Evolutionary conservation across 805 yeast genomes (phyloP).

Genomic region (Candida suzukii): DNA sequence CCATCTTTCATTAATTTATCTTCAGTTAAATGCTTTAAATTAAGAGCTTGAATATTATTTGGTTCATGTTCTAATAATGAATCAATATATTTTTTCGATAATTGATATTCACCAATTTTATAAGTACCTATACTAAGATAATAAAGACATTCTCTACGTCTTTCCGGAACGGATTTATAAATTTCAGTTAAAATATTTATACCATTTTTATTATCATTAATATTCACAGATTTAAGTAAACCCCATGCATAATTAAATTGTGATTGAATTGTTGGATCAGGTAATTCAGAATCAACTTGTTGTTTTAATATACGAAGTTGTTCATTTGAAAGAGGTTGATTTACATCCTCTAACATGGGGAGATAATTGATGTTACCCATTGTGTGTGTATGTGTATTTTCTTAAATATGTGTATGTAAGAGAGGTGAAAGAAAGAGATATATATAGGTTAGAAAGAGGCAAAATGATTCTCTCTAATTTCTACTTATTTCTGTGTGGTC

Average conservation of each 20-base stretch:
- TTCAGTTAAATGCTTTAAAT: constrained; percentile 69
- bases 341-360: constrained; percentile 18
- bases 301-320: constrained; percentile 70
- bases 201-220: constrained; percentile 69
- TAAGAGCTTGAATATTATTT: constrained; percentile 68
- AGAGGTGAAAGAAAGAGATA: no score
- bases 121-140: constrained; percentile 83
- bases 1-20: constrained; percentile 80
- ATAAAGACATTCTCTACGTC: constrained; percentile 85
- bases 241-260: constrained; percentile 97
- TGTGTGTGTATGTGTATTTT: neutral
- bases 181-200: constrained; percentile 62
- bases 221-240: constrained; percentile 60
- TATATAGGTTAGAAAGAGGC: no score
- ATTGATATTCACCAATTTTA: constrained; percentile 80
- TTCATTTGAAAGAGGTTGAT: constrained; percentile 56
- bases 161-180: constrained; percentile 69
- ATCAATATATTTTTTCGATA: constrained; percentile 82
- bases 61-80: constrained; percentile 76
- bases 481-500: no score
- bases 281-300: constrained; percentile 77
- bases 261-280: constrained; percentile 73
- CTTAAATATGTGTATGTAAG: no score
- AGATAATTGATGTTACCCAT: constrained; percentile 21
- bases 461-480: no score